Evolutionary conservation across 83 land plant genomes (phyloP), one percentile per base, ranked within the genome.

Genomic region (Thuja plicata): DNA sequence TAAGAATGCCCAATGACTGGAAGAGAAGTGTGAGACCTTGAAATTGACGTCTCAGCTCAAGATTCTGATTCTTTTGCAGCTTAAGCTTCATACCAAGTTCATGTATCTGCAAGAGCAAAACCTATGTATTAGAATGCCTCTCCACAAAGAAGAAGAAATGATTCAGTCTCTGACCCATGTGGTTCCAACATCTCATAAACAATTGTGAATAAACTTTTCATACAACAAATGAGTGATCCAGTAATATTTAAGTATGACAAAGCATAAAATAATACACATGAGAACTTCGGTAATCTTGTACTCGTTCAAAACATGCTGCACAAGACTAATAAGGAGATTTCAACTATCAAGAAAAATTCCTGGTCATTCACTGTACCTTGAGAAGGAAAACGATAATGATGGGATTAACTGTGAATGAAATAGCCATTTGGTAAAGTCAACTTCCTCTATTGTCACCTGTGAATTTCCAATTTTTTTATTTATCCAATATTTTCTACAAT

Each of bases 41-140:
- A 92, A 90, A 95, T 45, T 96, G 94, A 78, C 91, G 94, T 85
- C 90, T 92, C 45, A 96, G 93, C 77, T 97, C 99, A 78, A 92
- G 87, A 94, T 96, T 95, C 85, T 95, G 95, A 74, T 95, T 90
- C 89, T 94, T 97, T 85, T 96, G 99, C 91, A 95, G 84, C 78
- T 98, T 95, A 78, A 97, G 93, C 85, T 95, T 95, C 89, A 96
- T 94, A 4, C 91, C 93, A 66, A 97, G 89, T 41, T 97, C 98
- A 89, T 97, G 98, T 41, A 96, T 94, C 99, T 97, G 94, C 87
- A 90, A 89, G 35, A 73, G 35, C 5, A 45, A 21, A 43, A 43
- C 40, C n/a, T 8, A 21, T 41, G 46, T 41, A 81, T 41, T 81
- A 41, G 7, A 19, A 40, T 27, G 45, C 32, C 30, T 15, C 45